These are phyloP conservation scores for Aphanomyces euteiches DNA, from an alignment of 352 stramenopile species.

Conservation along the genomic window DNA sequence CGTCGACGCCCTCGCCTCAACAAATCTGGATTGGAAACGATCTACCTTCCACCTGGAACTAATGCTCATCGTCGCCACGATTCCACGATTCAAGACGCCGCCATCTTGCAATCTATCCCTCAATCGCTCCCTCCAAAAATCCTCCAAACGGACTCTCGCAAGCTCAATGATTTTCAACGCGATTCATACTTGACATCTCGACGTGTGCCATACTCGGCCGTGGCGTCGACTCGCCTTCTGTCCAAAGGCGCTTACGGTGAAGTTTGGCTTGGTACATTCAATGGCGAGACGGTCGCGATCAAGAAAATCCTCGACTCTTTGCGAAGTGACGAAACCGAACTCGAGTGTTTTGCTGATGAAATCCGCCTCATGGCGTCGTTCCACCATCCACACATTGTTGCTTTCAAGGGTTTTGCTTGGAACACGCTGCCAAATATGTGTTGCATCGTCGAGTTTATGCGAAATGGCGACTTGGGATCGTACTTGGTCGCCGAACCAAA, in stretches of 20 bases:
- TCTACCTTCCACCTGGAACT: too few species aligned
- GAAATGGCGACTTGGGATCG: constrained; percentile 63
- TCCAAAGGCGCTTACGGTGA: constrained; percentile 76
- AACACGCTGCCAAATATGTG: constrained; percentile 70
- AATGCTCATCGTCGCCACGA: too few species aligned
- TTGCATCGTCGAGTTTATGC: constrained; percentile 76
- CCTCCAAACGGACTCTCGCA: constrained; percentile 34
- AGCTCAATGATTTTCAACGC: constrained; percentile 67
- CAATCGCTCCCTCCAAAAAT: not conserved
- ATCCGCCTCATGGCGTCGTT: constrained; percentile 73
- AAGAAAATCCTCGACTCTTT: constrained; percentile 79
- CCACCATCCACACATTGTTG: constrained; percentile 75
- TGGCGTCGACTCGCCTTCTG: constrained; percentile 73
- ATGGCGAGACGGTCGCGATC: constrained; percentile 68
- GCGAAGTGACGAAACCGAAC: constrained; percentile 74
- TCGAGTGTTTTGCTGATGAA: constrained; percentile 79
- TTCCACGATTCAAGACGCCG: too few species aligned
- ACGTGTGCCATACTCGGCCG: constrained; percentile 62
- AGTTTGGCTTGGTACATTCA: constrained; percentile 77
- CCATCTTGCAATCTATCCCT: too few species aligned
- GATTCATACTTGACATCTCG: constrained; percentile 49
- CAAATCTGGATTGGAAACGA: too few species aligned
- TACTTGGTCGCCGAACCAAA: constrained; percentile 59
- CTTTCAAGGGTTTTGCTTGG: constrained; percentile 77
- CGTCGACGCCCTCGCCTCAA: not conserved